These are phyloP conservation scores for Termitomyces sp. DNA, from an alignment of 768 basidiomycete genomes.

Conservation along the genomic window DNA sequence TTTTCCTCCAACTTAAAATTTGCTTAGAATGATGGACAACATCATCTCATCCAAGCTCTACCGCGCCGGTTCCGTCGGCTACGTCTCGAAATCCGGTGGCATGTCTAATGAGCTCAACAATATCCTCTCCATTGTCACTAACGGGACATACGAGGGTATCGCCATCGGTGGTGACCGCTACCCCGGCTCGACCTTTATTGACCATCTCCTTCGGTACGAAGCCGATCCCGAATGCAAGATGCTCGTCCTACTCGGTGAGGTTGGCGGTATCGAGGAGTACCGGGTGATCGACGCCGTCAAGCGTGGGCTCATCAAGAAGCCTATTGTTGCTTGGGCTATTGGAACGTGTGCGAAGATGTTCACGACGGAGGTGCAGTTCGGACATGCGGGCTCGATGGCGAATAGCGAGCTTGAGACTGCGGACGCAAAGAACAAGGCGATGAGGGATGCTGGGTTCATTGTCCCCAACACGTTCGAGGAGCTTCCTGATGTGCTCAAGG, in stretches of 20 bases:
- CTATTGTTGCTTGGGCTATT: conserved; percentile 99
- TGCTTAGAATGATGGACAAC: conserved; percentile 97
- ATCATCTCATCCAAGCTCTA: conserved; percentile 98
- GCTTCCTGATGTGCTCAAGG: conserved; percentile 77
- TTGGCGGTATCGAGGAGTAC: conserved; percentile 98
- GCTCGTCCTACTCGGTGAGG: conserved; percentile 97
- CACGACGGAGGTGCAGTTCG: conserved; percentile 98
- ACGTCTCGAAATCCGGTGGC: conserved; percentile 98
- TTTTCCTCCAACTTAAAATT: background rate
- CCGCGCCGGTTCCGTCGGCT: conserved; percentile 94
- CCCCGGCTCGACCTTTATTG: conserved; percentile 98
- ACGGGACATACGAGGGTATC: conserved; percentile 99
- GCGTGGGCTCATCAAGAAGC: conserved; percentile 90
- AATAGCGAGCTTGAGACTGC: conserved; percentile 98
- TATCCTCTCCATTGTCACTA: conserved; percentile 92
- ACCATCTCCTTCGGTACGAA: conserved; percentile 97
- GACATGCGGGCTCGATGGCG: conserved; percentile 97
- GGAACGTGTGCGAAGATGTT: conserved; percentile 99
- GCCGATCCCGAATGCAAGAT: conserved; percentile 97
- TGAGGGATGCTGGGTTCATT: conserved; percentile 92
- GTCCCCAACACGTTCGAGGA: conserved; percentile 98
- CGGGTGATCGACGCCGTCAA: conserved; percentile 98
- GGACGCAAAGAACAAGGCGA: conserved; percentile 94
- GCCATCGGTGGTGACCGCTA: conserved; percentile 99
- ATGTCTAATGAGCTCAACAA: conserved; percentile 99